Conservation (phyloP, 129 eudicot genomes). For the Helichrysum umbraculigerum region DNA sequence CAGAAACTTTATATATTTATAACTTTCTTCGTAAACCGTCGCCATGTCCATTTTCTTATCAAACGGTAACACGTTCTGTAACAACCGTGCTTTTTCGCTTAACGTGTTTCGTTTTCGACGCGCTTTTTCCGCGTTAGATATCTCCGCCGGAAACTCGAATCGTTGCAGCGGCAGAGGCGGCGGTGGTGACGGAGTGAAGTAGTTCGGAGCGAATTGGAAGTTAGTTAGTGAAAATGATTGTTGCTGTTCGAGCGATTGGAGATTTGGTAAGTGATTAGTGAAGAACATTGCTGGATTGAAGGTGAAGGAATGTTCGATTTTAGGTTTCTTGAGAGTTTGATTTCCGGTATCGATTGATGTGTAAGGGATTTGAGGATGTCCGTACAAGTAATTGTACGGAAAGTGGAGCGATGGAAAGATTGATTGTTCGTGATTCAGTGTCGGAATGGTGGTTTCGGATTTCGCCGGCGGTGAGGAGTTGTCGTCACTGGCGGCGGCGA, state of each 20-base stretch:
- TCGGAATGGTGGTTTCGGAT: conserved; percentile 19
- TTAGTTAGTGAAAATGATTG: background rate
- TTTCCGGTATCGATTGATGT: conserved; percentile 9
- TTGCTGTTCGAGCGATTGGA: conserved; percentile 23
- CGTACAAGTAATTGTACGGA: conserved; percentile 11
- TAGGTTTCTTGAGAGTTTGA: conserved; percentile 26
- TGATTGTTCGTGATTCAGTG: conserved; percentile 15
- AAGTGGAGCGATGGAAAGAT: conserved; percentile 20
- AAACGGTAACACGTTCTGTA: conserved; percentile 56
- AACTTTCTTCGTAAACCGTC: conserved; percentile 55
- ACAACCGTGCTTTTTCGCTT: conserved; percentile 46
- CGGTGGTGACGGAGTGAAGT: conserved; percentile 11
- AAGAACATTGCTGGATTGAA: conserved; percentile 21
- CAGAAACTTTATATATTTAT: conserved; percentile 59
- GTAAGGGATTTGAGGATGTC: background rate
- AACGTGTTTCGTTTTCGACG: conserved; percentile 34
- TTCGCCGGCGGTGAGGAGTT: conserved; percentile 12
- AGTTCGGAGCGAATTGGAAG: conserved; percentile 21
- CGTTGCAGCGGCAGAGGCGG: background rate
- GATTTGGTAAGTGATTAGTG: conserved; percentile 37
- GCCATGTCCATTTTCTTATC: conserved; percentile 59
- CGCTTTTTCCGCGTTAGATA: background rate
- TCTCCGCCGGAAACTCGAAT: background rate
- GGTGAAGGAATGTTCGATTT: conserved; percentile 19
- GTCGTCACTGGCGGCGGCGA: background rate